Percentiles rank a stretch among this genome's conserved stretches.
phyloP scores from a whole-genome alignment of 176 grass and related monocot genomes.

The Pharus latifolius region DNA sequence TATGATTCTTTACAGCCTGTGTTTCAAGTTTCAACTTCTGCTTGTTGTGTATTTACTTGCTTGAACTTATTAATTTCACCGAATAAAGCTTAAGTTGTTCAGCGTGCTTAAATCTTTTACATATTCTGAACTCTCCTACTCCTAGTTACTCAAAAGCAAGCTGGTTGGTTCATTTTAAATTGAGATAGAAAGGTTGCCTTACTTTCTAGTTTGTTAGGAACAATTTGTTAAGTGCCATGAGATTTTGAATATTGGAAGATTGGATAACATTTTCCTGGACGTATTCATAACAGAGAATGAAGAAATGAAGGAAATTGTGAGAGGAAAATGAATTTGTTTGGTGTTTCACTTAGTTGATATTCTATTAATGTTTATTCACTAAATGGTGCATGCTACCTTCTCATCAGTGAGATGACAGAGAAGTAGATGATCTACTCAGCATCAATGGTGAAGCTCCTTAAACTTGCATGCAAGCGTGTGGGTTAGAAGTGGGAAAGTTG shows the following conservation, averaged over 20 bases:
- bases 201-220: background rate
- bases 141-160: slow-evolving; percentile 11
- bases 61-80: background rate
- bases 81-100: background rate
- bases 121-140: background rate
- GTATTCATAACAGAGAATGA: background rate
- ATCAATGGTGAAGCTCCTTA: background rate
- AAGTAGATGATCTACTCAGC: background rate
- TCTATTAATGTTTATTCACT: background rate
- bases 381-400: background rate
- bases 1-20: slow-evolving; percentile 6
- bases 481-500: background rate
- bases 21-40: background rate
- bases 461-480: slow-evolving; percentile 5
- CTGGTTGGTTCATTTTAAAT: background rate
- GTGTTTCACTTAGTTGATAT: background rate
- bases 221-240: background rate
- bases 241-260: background rate
- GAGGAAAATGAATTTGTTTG: background rate
- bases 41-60: slow-evolving; percentile 6
- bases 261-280: background rate
- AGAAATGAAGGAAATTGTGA: background rate
- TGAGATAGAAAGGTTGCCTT: background rate
- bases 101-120: background rate
- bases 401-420: background rate